These are phyloP conservation scores for Clathrus columnatus DNA, from an alignment of 768 basidiomycete genomes.

Conservation along the genomic window DNA sequence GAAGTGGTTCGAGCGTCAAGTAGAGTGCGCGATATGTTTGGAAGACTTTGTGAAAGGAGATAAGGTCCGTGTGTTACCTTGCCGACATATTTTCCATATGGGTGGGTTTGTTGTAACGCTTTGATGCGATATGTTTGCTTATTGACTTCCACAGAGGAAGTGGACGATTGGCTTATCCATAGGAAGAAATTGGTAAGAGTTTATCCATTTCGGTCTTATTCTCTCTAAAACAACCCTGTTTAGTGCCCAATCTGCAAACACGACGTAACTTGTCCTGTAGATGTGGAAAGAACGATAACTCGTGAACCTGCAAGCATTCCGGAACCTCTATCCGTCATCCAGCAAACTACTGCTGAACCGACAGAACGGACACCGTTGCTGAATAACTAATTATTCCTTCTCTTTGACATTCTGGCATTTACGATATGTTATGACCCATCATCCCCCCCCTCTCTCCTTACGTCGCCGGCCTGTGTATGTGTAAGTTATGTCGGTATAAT, in stretches of 20 bases:
- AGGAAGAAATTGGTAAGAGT: slow-evolving; percentile 79
- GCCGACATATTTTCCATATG: slow-evolving; percentile 91
- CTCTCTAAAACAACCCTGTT: neutral
- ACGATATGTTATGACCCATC: too few relatives aligned
- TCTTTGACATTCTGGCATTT: too few relatives aligned
- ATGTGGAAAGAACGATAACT: slow-evolving; percentile 25
- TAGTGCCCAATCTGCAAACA: slow-evolving; percentile 92
- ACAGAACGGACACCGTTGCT: slow-evolving; percentile 28
- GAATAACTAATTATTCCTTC: neutral
- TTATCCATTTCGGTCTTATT: slow-evolving; percentile 12
- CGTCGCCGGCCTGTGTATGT: too few relatives aligned
- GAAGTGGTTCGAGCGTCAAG: slow-evolving; percentile 67
- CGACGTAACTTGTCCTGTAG: slow-evolving; percentile 65
- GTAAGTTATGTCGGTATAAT: too few relatives aligned
- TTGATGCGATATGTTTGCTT: neutral
- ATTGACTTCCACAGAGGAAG: slow-evolving; percentile 39
- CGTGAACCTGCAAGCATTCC: slow-evolving; percentile 10
- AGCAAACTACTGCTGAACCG: neutral
- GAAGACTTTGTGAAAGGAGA: slow-evolving; percentile 82
- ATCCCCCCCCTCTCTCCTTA: too few relatives aligned
- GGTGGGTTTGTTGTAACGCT: slow-evolving; percentile 14
- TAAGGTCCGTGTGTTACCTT: slow-evolving; percentile 83
- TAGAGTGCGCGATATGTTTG: slow-evolving; percentile 91
- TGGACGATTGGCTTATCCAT: slow-evolving; percentile 87
- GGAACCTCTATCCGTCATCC: slow-evolving; percentile 12